Evolutionary conservation across 805 yeast species (phyloP).

Genomic region (Myxozyma udenii): DNA sequence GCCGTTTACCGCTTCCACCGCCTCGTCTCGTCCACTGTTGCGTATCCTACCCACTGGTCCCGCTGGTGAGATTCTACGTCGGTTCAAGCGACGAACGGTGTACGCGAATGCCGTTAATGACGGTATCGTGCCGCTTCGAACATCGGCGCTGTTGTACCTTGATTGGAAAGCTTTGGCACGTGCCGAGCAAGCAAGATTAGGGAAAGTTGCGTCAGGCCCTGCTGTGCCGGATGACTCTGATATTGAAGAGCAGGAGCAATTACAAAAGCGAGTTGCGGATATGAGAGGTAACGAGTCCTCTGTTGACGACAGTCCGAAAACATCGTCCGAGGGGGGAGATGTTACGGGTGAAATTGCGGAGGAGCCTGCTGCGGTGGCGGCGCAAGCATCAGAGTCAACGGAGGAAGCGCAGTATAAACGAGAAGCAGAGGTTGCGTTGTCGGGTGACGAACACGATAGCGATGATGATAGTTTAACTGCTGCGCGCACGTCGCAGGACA

Average conservation of each 20-base stretch:
- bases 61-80: slow-evolving; percentile 58
- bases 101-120: slow-evolving; percentile 91
- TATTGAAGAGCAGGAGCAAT: background rate
- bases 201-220: background rate
- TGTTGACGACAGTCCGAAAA: too few relatives aligned
- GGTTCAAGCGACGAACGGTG: slow-evolving; percentile 67
- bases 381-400: background rate
- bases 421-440: background rate
- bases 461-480: slow-evolving; percentile 16
- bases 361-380: background rate
- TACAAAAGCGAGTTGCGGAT: slow-evolving; percentile 1
- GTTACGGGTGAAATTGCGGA: background rate
- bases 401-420: background rate
- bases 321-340: background rate
- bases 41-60: slow-evolving; percentile 74
- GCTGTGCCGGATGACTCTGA: background rate
- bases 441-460: background rate
- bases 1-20: slow-evolving; percentile 14
- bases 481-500: slow-evolving; percentile 3
- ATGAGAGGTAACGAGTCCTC: too few relatives aligned
- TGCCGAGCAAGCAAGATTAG: slow-evolving; percentile 44
- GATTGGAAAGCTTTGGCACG: slow-evolving; percentile 75
- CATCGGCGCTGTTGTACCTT: slow-evolving; percentile 73
- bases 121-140: slow-evolving; percentile 92
- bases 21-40: slow-evolving; percentile 56